phyloP scores from a whole-genome alignment of 2,329 filamentous ascomycete genomes.

The Fonsecaea pugnacius region DNA sequence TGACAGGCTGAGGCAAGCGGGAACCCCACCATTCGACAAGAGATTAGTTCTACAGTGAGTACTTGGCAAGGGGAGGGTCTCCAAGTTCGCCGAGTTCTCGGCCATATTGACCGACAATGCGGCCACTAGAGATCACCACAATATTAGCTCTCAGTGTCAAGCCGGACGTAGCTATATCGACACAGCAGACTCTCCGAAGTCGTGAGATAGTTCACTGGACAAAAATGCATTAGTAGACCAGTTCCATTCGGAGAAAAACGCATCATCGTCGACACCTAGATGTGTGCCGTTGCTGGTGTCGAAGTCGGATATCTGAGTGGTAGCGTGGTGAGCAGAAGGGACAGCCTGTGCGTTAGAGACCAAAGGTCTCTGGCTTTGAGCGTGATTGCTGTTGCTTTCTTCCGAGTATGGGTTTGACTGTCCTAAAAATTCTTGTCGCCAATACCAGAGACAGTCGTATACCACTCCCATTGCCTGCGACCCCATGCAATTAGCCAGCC shows the following conservation, averaged over 20 bases:
- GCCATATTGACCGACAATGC: neutral
- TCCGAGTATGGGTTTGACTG: constrained; percentile 1
- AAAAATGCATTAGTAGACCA: constrained; percentile 8
- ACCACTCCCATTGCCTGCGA: constrained; percentile 4
- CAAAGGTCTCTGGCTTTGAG: neutral
- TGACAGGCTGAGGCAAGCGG: neutral
- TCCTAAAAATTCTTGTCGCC: constrained; percentile 1
- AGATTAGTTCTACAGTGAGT: neutral
- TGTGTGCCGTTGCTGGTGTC: neutral
- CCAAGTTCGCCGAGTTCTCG: neutral
- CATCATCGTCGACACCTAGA: constrained; percentile 3
- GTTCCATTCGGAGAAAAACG: constrained; percentile 7
- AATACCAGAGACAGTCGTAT: constrained; percentile 11
- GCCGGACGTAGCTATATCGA: neutral
- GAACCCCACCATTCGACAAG: neutral
- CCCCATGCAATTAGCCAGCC: neutral
- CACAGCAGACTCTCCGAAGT: neutral
- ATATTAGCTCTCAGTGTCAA: neutral
- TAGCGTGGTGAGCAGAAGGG: neutral
- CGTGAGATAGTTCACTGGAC: constrained; percentile 3
- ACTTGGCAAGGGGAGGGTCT: too few species aligned
- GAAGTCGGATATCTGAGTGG: neutral
- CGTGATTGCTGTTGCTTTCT: neutral
- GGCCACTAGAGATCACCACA: neutral
- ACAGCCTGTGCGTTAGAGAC: neutral